These are phyloP conservation scores for Phlebiopsis gigantea DNA, from an alignment of 768 basidiomycete species.

Conservation along the genomic window DNA sequence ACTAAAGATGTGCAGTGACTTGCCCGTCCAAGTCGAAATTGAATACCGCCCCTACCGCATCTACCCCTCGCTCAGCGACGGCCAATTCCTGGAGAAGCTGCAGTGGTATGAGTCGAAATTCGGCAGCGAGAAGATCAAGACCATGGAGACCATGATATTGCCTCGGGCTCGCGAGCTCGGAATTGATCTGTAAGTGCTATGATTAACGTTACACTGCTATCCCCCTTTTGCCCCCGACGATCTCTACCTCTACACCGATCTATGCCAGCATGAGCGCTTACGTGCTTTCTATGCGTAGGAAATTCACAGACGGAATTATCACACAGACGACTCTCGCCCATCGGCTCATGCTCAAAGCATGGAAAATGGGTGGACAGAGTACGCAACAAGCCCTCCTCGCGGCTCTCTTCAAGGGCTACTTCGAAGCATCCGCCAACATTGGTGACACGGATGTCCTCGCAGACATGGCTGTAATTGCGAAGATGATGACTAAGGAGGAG, in stretches of 20 bases:
- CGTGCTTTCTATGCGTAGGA: conserved; percentile 29
- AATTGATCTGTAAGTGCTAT: conserved; percentile 37
- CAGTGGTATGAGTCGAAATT: conserved; percentile 30
- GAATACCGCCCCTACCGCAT: conserved; percentile 45
- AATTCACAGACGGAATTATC: conserved; percentile 50
- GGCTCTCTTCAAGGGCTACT: conserved; percentile 60
- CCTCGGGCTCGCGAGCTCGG: conserved; percentile 35
- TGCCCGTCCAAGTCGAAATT: conserved; percentile 32
- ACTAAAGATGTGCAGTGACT: conserved; percentile 28
- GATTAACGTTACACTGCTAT: not conserved
- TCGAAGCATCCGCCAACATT: conserved; percentile 61
- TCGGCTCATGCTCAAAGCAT: conserved; percentile 67
- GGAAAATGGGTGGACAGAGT: conserved; percentile 51
- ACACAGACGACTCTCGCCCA: conserved; percentile 67
- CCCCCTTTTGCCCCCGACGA: conserved; percentile 1
- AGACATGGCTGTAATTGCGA: conserved; percentile 47
- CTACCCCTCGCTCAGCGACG: conserved; percentile 30
- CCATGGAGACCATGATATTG: conserved; percentile 26
- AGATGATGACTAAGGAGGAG: conserved; percentile 55
- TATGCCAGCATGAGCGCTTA: not conserved
- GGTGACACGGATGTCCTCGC: conserved; percentile 54
- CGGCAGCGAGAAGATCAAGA: conserved; percentile 32
- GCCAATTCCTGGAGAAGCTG: conserved; percentile 23
- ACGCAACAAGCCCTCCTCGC: conserved; percentile 53
- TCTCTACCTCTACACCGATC: not conserved